Percentiles rank a stretch among this genome's conserved stretches.
phyloP scores from a whole-genome alignment of 2,329 filamentous ascomycete species.

The Claviceps spartinae region DNA sequence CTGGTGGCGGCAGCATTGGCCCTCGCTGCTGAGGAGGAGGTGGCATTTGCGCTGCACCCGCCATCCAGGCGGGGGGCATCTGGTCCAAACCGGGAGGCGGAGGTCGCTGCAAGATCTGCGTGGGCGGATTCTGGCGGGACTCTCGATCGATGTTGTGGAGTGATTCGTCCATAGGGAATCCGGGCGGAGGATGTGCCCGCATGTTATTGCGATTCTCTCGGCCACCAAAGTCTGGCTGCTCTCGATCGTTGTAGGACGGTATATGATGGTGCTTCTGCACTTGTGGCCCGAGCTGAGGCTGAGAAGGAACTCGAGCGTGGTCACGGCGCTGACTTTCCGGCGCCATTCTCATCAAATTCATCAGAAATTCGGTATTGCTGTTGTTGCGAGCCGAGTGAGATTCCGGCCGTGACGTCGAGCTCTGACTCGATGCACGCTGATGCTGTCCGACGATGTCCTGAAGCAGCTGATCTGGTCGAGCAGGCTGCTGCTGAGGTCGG shows the following conservation, averaged over 20 bases:
- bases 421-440: conserved; percentile 39
- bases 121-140: conserved; percentile 37
- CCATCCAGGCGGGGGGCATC: conserved; percentile 43
- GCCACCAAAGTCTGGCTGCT: conserved; percentile 28
- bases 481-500: conserved; percentile 35
- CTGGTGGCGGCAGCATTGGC: conserved; percentile 49
- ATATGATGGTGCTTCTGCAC: conserved; percentile 28
- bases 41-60: conserved; percentile 28
- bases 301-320: conserved; percentile 19
- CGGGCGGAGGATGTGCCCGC: conserved; percentile 33
- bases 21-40: conserved; percentile 27
- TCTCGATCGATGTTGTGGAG: conserved; percentile 37
- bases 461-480: conserved; percentile 45
- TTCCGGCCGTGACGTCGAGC: conserved; percentile 30
- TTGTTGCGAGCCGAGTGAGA: conserved; percentile 32
- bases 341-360: conserved; percentile 58
- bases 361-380: conserved; percentile 69
- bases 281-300: conserved; percentile 7
- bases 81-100: conserved; percentile 47
- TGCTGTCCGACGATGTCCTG: conserved; percentile 48
- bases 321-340: conserved; percentile 39
- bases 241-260: conserved; percentile 33
- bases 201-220: conserved; percentile 22
- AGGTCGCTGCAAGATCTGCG: conserved; percentile 52
- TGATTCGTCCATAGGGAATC: conserved; percentile 38